phyloP scores from a whole-genome alignment of 2,329 filamentous ascomycete species.

The Fusarium verrucosum region DNA sequence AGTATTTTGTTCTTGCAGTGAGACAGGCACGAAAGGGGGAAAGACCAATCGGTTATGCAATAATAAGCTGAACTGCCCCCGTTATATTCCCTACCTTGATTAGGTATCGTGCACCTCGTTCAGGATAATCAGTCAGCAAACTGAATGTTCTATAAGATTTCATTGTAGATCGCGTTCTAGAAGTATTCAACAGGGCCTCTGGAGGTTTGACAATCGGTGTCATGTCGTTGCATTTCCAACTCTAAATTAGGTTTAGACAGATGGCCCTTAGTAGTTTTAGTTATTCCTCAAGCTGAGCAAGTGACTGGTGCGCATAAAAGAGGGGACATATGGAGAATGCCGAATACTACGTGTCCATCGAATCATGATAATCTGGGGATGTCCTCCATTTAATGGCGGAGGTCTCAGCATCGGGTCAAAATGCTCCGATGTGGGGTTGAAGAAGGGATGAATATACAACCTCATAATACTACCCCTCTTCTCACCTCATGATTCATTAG shows the following conservation, averaged over 20 bases:
- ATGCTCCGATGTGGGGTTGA: conserved; percentile 24
- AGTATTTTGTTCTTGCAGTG: background rate
- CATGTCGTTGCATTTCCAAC: background rate
- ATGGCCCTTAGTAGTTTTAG: too few relatives aligned
- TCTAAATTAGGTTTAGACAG: background rate
- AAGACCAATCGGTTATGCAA: background rate
- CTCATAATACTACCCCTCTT: conserved; percentile 18
- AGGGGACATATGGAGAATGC: background rate
- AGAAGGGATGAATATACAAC: background rate
- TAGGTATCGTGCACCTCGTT: background rate
- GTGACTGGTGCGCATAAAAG: conserved; percentile 14
- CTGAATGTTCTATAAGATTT: background rate
- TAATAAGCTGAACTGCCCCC: background rate
- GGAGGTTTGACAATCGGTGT: background rate
- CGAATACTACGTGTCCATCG: background rate
- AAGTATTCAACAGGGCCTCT: background rate
- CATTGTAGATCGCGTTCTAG: background rate
- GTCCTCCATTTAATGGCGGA: too few relatives aligned
- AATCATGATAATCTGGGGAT: background rate
- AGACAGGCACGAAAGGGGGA: background rate
- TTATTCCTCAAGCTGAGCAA: background rate
- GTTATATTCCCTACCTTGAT: background rate
- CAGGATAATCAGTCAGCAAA: background rate
- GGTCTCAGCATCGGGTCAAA: conserved; percentile 2
- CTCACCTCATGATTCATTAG: background rate